Conservation (phyloP, 805 yeast genomes). For the Pichia paraexigua region DNA sequence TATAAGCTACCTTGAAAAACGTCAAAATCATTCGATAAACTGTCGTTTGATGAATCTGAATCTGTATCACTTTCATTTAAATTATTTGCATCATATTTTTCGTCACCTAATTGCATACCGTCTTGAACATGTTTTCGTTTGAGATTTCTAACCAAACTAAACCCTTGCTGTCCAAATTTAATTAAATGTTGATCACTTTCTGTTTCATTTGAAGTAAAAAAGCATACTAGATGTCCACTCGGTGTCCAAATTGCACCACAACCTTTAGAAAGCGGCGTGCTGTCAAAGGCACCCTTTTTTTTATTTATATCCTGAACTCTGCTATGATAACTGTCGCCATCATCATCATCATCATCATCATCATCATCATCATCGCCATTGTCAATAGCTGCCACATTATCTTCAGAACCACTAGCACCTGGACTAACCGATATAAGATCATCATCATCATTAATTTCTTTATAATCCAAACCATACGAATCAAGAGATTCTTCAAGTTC, state of each 20-base stretch:
- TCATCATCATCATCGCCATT: conserved; percentile 20
- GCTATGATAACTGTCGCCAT: conserved; percentile 18
- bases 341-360: conserved; percentile 16
- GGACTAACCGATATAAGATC: not conserved
- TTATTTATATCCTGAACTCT: not conserved
- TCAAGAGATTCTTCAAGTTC: conserved; percentile 17
- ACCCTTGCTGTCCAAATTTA: conserved; percentile 48
- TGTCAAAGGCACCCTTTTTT: conserved; percentile 43
- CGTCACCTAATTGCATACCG: conserved; percentile 12
- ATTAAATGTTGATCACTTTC: conserved; percentile 35
- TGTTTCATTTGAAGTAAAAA: conserved; percentile 55
- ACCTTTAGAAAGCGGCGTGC: conserved; percentile 86
- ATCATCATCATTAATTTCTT: not conserved
- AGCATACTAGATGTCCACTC: conserved; percentile 72
- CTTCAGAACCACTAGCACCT: not conserved
- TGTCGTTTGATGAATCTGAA: conserved; percentile 41
- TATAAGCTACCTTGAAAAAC: conserved; percentile 48
- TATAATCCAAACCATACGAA: not conserved
- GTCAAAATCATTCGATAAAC: conserved; percentile 63
- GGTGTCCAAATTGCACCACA: conserved; percentile 89
- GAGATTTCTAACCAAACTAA: conserved; percentile 31
- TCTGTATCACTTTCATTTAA: conserved; percentile 23
- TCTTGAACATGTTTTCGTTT: conserved; percentile 21
- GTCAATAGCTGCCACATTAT: conserved; percentile 27
- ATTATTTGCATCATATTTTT: not conserved